Evolutionary conservation across 306 rosid genomes (phyloP).

Genomic region (Ormosia emarginata): DNA sequence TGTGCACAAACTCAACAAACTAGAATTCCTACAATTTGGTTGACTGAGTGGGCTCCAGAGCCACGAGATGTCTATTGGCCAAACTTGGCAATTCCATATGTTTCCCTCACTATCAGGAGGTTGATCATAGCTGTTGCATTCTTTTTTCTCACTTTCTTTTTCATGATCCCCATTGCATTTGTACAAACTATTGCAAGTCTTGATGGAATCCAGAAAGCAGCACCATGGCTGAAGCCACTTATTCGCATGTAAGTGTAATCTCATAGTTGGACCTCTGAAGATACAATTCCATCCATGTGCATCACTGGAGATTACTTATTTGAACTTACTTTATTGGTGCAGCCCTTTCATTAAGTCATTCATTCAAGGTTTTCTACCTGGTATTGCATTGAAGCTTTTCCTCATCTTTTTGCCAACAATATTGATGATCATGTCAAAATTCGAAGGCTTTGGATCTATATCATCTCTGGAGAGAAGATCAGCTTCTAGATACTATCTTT

Average conservation of each 20-base stretch:
- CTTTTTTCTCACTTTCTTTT: constrained; percentile 97
- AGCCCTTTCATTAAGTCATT: constrained; percentile 67
- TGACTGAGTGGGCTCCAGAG: constrained; percentile 97
- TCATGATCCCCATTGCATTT: constrained; percentile 89
- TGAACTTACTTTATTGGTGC: constrained; percentile 32
- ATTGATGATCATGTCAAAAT: constrained; percentile 98
- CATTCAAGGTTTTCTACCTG: constrained; percentile 86
- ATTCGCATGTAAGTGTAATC: constrained; percentile 44
- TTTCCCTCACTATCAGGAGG: constrained; percentile 70
- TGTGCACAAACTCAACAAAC: constrained; percentile 99
- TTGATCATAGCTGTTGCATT: constrained; percentile 78
- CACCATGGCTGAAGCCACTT: constrained; percentile 61
- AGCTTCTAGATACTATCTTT: constrained; percentile 85
- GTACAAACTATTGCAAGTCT: constrained; percentile 91
- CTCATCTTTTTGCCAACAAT: constrained; percentile 89
- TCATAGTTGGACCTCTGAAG: constrained; percentile 26
- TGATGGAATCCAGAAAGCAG: constrained; percentile 73
- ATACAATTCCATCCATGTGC: neutral
- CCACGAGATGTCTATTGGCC: constrained; percentile 92
- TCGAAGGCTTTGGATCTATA: constrained; percentile 72
- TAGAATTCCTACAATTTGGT: constrained; percentile 83
- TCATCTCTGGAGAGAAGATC: constrained; percentile 89
- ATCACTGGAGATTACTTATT: constrained; percentile 10
- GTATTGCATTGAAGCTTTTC: constrained; percentile 87
- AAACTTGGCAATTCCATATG: constrained; percentile 91